These are phyloP conservation scores for Henningerozyma blattae DNA, from an alignment of 805 yeast species.

Conservation along the genomic window DNA sequence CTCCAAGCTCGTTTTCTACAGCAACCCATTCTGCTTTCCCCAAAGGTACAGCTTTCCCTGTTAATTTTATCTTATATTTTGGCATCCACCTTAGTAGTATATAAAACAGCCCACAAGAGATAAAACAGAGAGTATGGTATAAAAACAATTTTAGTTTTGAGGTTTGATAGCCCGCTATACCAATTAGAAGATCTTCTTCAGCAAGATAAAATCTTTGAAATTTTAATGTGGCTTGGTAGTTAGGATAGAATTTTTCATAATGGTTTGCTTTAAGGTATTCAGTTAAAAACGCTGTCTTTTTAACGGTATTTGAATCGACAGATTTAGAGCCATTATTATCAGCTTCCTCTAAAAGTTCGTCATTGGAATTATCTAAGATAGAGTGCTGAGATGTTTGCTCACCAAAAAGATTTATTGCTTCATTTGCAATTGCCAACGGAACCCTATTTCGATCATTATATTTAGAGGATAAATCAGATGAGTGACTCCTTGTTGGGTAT, in stretches of 20 bases:
- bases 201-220: constrained; percentile 84
- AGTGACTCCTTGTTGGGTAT: neutral
- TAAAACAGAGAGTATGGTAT: constrained; percentile 42
- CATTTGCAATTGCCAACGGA: constrained; percentile 26
- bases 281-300: neutral
- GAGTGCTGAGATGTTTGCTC: constrained; percentile 16
- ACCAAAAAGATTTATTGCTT: constrained; percentile 24
- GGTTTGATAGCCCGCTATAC: constrained; percentile 79
- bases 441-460: constrained; percentile 28
- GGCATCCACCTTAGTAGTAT: constrained; percentile 82
- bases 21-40: constrained; percentile 89
- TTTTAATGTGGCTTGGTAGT: constrained; percentile 30
- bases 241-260: constrained; percentile 35
- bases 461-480: constrained; percentile 18
- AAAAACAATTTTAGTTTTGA: constrained; percentile 32
- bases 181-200: constrained; percentile 90
- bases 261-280: constrained; percentile 22
- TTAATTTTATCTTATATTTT: constrained; percentile 48
- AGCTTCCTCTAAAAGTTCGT: constrained; percentile 11
- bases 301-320: neutral
- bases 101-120: constrained; percentile 63
- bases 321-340: constrained; percentile 7
- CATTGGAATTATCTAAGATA: constrained; percentile 6
- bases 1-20: constrained; percentile 89
- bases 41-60: constrained; percentile 55